Evolutionary conservation across 2,329 filamentous ascomycete genomes (phyloP), one percentile per base, ranked within the genome.

Genomic region (Aspergillus sp.): DNA sequence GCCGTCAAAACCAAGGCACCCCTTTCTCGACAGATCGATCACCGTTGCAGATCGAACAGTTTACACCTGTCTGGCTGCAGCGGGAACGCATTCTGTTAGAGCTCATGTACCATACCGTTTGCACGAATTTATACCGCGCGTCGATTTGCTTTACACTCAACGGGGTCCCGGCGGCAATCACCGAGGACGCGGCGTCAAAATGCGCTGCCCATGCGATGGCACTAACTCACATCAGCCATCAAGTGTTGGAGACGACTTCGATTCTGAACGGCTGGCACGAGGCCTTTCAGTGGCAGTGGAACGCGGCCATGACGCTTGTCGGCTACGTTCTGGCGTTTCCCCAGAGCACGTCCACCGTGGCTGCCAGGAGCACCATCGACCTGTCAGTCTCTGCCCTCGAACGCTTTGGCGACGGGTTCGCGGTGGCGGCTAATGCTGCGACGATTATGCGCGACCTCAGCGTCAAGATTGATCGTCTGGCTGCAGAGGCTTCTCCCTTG

Each of bases 341-440:
- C 0, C 61, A 12, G 7, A 4, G 20, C 17, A 3, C 34, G 13
- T 13, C 17, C 1, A 5, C 48, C 5, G 5, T 2, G 4, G 48
- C 62, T 8, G 67, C 65, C 6, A 54, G 27, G 3, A 41, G 58
- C 11, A 69, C 70, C 6, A 58, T 80, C 67, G 61, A 73, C 66
- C 62, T 76, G 70, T 60, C 78, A 69, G 44, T 80, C 64, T 48
- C 72, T 65, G 60, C 70, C 2, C 66, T 78, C 66, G 62, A 76
- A 56, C 50, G 70, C 57, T 65, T 75, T 65, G 61, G 71, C 61
- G 50, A 75, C 67, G 42, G 71, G 68, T 39, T 73, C 71, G 49
- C 74, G 69, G 68, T 79, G 72, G 37, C 79, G 61, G 8, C 70
- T 67, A 54, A 71, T 70, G 27, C 74, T 64, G 22, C 71, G 13